These are phyloP conservation scores for Lachnellula subtilissima DNA, from an alignment of 2,329 filamentous ascomycete genomes.

Conservation along the genomic window DNA sequence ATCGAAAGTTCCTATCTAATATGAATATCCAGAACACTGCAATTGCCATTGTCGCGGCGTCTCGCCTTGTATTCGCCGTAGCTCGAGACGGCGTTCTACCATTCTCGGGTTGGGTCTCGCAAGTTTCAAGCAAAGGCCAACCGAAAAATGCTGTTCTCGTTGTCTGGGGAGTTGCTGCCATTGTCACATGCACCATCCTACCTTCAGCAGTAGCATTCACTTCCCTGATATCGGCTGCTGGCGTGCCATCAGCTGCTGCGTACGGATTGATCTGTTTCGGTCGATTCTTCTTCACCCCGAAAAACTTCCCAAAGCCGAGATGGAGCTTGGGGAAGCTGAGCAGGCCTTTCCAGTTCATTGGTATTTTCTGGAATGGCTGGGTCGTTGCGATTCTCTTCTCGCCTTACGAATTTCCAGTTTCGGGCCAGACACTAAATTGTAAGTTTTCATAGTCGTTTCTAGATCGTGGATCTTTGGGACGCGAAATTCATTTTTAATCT, in stretches of 20 bases:
- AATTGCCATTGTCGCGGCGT: constrained; percentile 54
- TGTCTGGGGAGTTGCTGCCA: constrained; percentile 48
- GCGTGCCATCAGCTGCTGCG: constrained; percentile 47
- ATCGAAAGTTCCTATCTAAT: no score
- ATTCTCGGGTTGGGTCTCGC: constrained; percentile 53
- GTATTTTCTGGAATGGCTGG: constrained; percentile 46
- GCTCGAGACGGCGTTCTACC: constrained; percentile 56
- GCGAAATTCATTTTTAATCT: no score
- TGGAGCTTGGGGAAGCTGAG: constrained; percentile 43
- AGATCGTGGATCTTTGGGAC: not conserved
- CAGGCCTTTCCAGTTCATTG: constrained; percentile 43
- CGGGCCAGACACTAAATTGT: constrained; percentile 41
- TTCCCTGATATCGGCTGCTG: constrained; percentile 48
- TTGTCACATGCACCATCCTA: constrained; percentile 55
- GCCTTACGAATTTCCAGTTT: constrained; percentile 42
- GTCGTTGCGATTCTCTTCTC: constrained; percentile 45
- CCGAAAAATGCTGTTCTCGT: constrained; percentile 56
- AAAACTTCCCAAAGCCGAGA: constrained; percentile 41
- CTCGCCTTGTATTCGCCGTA: constrained; percentile 57
- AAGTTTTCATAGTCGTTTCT: constrained; percentile 16
- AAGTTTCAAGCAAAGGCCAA: constrained; percentile 47
- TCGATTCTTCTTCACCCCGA: constrained; percentile 43
- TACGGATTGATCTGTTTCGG: constrained; percentile 48
- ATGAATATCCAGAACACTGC: constrained; percentile 45
- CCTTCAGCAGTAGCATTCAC: constrained; percentile 51